Conservation (phyloP, 2,329 filamentous ascomycete species). For the Aureobasidium melanogenum region DNA sequence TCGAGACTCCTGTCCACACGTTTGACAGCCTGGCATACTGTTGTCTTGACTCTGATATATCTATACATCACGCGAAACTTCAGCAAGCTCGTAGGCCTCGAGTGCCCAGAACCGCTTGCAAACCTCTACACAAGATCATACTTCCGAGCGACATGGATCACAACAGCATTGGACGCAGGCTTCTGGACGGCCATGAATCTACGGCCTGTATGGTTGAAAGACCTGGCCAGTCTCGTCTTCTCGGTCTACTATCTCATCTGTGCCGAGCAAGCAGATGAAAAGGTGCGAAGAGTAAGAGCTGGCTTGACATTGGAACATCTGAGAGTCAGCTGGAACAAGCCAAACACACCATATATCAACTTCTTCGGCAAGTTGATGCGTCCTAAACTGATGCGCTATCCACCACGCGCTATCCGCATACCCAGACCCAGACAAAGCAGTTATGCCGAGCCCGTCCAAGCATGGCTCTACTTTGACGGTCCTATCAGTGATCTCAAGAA, state of each 20-base stretch:
- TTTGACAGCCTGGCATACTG: constrained; percentile 81
- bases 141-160: constrained; percentile 93
- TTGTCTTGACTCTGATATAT: constrained; percentile 80
- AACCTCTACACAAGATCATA: constrained; percentile 90
- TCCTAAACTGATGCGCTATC: constrained; percentile 60
- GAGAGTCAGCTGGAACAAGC: constrained; percentile 91
- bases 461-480: constrained; percentile 92
- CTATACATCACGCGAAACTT: constrained; percentile 91
- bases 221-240: constrained; percentile 75
- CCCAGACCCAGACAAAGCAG: constrained; percentile 69
- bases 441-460: constrained; percentile 73
- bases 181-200: constrained; percentile 99
- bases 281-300: constrained; percentile 81
- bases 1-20: constrained; percentile 62
- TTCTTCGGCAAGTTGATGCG: constrained; percentile 64
- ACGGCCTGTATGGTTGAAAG: constrained; percentile 66
- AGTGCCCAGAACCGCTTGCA: constrained; percentile 85
- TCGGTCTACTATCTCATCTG: constrained; percentile 85
- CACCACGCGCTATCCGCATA: constrained; percentile 75
- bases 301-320: constrained; percentile 85
- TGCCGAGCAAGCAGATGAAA: constrained; percentile 91
- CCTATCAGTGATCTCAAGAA: constrained; percentile 67
- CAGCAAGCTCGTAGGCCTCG: constrained; percentile 80
- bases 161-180: constrained; percentile 87
- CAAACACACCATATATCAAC: constrained; percentile 74